Evolutionary conservation across 139 green algal species (phyloP).

Genomic region (Tetradesmus obliquus): DNA sequence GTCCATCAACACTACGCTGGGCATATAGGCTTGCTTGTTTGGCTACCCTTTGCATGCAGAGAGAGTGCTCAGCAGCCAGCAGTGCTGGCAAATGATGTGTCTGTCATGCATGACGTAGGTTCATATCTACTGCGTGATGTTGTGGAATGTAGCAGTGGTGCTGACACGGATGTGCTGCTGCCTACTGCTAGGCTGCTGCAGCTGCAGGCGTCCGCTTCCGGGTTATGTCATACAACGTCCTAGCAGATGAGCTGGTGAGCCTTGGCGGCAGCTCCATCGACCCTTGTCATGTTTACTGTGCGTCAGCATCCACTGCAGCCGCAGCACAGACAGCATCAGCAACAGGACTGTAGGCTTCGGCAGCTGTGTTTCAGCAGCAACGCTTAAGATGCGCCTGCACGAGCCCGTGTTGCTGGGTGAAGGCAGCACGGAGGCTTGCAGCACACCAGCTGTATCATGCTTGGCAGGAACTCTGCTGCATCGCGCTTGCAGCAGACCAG

Average conservation of each 20-base stretch:
- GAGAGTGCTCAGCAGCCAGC: too few species aligned
- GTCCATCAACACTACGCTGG: background rate
- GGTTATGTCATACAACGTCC: slow-evolving; percentile 89
- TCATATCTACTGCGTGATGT: too few species aligned
- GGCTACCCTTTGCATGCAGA: too few species aligned
- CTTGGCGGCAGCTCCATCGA: background rate
- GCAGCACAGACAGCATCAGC: background rate
- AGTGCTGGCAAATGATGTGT: too few species aligned
- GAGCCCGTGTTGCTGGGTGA: too few species aligned
- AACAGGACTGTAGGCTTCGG: background rate
- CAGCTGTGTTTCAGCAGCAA: background rate
- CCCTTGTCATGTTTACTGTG: background rate
- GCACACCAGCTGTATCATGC: too few species aligned
- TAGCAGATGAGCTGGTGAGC: slow-evolving; percentile 74
- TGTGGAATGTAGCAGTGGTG: background rate
- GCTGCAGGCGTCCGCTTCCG: slow-evolving; percentile 49
- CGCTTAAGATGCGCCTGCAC: background rate
- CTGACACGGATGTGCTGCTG: background rate
- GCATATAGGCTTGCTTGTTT: too few species aligned
- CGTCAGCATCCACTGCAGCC: background rate
- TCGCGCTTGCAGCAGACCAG: background rate
- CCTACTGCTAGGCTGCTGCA: background rate
- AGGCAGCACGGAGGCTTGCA: background rate
- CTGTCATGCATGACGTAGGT: too few species aligned
- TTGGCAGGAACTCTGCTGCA: background rate